These are phyloP conservation scores for Xylaria nigripes DNA, from an alignment of 495 filamentous ascomycete species.

Conservation along the genomic window DNA sequence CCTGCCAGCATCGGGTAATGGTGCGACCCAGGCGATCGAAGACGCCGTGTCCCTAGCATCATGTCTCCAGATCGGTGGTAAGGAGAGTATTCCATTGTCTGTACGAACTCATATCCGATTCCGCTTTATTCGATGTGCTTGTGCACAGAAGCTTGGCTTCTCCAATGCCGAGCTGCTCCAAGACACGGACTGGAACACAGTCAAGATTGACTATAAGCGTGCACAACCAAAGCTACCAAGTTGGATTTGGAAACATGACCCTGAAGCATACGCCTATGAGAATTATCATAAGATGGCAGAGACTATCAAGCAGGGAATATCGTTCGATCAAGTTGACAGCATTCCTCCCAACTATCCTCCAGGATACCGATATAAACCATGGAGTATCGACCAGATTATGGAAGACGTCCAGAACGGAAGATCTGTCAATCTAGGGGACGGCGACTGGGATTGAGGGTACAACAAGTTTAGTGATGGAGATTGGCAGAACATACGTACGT, in stretches of 20 bases:
- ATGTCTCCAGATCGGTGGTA: conserved; percentile 49
- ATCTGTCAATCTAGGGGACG: conserved; percentile 29
- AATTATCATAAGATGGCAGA: conserved; percentile 41
- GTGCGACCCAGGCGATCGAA: conserved; percentile 64
- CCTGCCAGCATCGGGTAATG: conserved; percentile 57
- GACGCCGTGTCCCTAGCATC: conserved; percentile 57
- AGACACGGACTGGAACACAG: conserved; percentile 50
- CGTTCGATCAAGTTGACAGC: conserved; percentile 30
- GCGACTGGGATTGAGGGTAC: conserved; percentile 29
- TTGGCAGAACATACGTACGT: no score
- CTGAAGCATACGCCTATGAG: conserved; percentile 48
- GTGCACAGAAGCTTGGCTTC: conserved; percentile 49
- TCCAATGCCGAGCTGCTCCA: conserved; percentile 49
- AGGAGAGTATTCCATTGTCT: conserved; percentile 30
- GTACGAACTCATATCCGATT: conserved; percentile 43
- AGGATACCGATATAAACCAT: conserved; percentile 39
- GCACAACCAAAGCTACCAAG: conserved; percentile 43
- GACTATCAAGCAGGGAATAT: conserved; percentile 30
- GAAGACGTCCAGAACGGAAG: conserved; percentile 29
- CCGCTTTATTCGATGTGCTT: conserved; percentile 48
- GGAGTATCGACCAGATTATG: conserved; percentile 39
- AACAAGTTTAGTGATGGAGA: background rate
- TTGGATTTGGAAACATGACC: conserved; percentile 51
- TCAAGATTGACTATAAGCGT: conserved; percentile 43
- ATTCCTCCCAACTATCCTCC: conserved; percentile 37